Evolutionary conservation across 2,329 filamentous ascomycete species (phyloP).

Genomic region (Alternaria dauci): DNA sequence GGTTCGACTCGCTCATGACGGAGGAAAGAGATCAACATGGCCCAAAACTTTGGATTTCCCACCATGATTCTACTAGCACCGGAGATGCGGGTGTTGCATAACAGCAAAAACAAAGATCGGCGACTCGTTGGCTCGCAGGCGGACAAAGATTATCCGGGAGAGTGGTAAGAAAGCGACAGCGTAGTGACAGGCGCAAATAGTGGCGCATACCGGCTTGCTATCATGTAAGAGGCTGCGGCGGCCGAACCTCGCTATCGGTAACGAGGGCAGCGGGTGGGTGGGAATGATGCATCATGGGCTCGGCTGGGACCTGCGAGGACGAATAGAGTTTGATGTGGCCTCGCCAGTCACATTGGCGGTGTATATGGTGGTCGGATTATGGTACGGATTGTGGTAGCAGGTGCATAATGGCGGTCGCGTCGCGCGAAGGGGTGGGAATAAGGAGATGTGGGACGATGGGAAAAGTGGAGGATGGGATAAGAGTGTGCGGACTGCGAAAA

Average conservation of each 20-base stretch:
- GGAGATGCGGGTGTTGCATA: neutral
- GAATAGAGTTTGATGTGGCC: slow-evolving; percentile 12
- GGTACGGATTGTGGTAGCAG: neutral
- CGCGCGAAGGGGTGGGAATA: neutral
- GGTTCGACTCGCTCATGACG: neutral
- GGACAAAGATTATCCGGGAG: slow-evolving; percentile 17
- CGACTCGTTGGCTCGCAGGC: neutral
- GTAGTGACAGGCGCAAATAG: slow-evolving; percentile 10
- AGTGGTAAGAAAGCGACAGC: slow-evolving; percentile 15
- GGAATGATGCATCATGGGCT: slow-evolving; percentile 4
- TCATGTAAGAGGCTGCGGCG: slow-evolving; percentile 7
- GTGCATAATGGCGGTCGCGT: neutral
- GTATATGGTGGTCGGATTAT: neutral
- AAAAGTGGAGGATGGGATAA: neutral
- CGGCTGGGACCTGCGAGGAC: slow-evolving; percentile 2
- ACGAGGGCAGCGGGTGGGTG: slow-evolving; percentile 6
- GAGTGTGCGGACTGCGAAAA: neutral
- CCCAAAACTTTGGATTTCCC: neutral
- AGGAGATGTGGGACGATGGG: neutral
- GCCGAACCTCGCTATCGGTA: slow-evolving; percentile 24
- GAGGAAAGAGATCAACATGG: neutral
- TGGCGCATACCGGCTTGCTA: slow-evolving; percentile 18
- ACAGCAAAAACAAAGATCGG: slow-evolving; percentile 2
- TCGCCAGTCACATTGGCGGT: slow-evolving; percentile 16
- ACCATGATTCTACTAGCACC: neutral